Conservation (phyloP, 108 stramenopile species). For the Skeletonema potamos region DNA sequence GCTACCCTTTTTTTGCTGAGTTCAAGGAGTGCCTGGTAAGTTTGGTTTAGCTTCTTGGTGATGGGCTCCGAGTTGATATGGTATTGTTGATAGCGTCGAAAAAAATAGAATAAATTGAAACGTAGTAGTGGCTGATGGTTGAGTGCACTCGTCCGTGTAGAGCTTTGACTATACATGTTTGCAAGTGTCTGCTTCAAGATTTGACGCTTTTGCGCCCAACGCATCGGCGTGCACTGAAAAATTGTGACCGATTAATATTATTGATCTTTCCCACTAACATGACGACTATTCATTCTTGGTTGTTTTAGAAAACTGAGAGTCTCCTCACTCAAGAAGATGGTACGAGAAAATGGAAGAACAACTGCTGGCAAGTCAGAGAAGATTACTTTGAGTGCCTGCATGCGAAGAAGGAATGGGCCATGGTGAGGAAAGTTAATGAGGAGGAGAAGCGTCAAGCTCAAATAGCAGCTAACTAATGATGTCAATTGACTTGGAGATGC, state of each 20-base stretch:
- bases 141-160: neutral
- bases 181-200: neutral
- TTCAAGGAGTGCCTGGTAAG: slow-evolving; percentile 81
- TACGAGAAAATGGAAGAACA: slow-evolving; percentile 33
- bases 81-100: no score
- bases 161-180: neutral
- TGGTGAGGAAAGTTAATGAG: slow-evolving; percentile 53
- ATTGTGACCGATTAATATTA: neutral
- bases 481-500: neutral
- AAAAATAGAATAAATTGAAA: no score
- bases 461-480: neutral
- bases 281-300: neutral
- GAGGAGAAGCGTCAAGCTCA: slow-evolving; percentile 57
- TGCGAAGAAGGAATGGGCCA: slow-evolving; percentile 72
- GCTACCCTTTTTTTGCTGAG: slow-evolving; percentile 84
- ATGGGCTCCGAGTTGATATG: no score
- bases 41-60: neutral
- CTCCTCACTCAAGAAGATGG: slow-evolving; percentile 28
- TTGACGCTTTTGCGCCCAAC: neutral
- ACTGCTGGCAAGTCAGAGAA: slow-evolving; percentile 58
- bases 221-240: neutral
- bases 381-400: slow-evolving; percentile 93
- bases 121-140: no score
- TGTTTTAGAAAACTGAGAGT: slow-evolving; percentile 30
- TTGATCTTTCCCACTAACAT: neutral